Conservation (phyloP, 1,284 basidiomycete species). For the Naganishia sp. region DNA sequence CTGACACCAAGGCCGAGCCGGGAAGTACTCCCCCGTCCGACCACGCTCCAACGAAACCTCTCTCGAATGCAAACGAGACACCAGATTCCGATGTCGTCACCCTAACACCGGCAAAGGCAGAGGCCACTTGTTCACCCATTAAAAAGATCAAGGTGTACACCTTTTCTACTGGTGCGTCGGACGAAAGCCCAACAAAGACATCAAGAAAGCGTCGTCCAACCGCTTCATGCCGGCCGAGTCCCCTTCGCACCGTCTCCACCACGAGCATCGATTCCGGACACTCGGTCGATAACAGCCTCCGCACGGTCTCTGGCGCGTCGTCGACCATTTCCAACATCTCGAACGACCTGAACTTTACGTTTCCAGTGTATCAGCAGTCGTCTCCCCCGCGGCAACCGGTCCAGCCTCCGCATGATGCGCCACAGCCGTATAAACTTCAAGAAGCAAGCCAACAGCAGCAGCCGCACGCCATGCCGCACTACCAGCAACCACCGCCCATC, state of each 20-base stretch:
- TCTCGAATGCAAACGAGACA: background rate
- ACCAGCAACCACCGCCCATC: background rate
- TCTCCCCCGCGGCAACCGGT: background rate
- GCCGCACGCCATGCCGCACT: background rate
- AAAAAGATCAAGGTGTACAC: conserved; percentile 14
- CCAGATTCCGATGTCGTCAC: background rate
- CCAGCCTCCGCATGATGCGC: background rate
- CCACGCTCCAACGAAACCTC: background rate
- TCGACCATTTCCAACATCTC: conserved; percentile 1
- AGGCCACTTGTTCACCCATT: background rate
- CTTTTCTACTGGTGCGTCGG: conserved; percentile 6
- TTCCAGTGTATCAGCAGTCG: conserved; percentile 10
- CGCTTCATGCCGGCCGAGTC: background rate
- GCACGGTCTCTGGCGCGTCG: conserved; percentile 11
- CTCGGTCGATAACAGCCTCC: conserved; percentile 4
- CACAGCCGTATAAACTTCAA: too few species aligned
- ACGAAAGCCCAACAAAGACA: background rate
- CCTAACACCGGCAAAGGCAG: background rate
- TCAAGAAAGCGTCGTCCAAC: background rate
- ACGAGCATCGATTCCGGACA: background rate
- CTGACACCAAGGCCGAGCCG: background rate
- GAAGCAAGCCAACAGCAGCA: too few species aligned
- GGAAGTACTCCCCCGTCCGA: background rate
- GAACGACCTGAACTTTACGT: conserved; percentile 14
- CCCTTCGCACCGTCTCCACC: conserved; percentile 12